Percentiles rank a stretch among this genome's conserved stretches.
These are phyloP conservation scores for Dactylellina haptotyla DNA, from an alignment of 2,329 filamentous ascomycete species.

Conservation along the genomic window DNA sequence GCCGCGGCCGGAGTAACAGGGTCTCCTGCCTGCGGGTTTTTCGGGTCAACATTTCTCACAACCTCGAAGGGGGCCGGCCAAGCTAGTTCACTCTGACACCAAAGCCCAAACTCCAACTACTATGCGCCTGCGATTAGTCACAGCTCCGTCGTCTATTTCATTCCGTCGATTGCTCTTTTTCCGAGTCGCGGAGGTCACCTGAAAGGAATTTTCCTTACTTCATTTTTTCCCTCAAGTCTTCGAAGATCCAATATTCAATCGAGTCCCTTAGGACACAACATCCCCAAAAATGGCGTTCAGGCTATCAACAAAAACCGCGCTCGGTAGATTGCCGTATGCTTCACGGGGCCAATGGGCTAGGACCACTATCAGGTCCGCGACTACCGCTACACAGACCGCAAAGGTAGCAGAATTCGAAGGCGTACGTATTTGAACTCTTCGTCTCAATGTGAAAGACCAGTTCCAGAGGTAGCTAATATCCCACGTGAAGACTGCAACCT, in stretches of 20 bases:
- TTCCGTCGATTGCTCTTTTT: constrained; percentile 45
- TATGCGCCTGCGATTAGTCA: constrained; percentile 43
- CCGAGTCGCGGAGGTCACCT: constrained; percentile 41
- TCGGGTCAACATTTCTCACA: constrained; percentile 27
- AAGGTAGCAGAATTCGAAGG: constrained; percentile 17
- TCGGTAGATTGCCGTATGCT: constrained; percentile 34
- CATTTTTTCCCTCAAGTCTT: background rate
- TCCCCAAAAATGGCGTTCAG: constrained; percentile 23
- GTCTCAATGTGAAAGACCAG: background rate
- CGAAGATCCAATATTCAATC: background rate
- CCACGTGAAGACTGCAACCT: background rate
- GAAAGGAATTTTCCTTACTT: background rate
- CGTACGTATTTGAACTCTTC: constrained; percentile 20
- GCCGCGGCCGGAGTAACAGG: constrained; percentile 38
- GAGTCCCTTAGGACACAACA: background rate
- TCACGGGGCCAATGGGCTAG: constrained; percentile 30
- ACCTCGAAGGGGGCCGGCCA: constrained; percentile 16
- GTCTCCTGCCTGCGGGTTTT: constrained; percentile 37
- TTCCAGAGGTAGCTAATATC: background rate
- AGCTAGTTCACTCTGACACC: constrained; percentile 5
- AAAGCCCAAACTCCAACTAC: constrained; percentile 13
- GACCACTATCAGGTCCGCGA: constrained; percentile 13
- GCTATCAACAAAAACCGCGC: constrained; percentile 14
- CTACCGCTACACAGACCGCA: constrained; percentile 24
- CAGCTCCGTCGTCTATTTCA: constrained; percentile 9